Conservation (phyloP, 805 yeast genomes). For the Candida montana region DNA sequence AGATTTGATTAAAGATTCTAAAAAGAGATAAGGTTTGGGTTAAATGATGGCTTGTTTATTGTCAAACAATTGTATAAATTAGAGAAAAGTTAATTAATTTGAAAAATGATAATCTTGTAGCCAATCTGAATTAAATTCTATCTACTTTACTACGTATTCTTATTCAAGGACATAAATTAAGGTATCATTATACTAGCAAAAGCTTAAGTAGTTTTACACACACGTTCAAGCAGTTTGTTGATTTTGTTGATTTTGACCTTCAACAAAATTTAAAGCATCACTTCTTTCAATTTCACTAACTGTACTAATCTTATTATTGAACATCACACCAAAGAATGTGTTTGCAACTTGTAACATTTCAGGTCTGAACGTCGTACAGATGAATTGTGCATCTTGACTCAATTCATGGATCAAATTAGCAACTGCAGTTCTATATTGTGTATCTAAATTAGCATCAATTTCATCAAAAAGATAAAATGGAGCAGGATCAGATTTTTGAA, state of each 20-base stretch:
- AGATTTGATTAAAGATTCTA: slow-evolving; percentile 43
- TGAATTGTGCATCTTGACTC: slow-evolving; percentile 75
- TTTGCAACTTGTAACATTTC: slow-evolving; percentile 88
- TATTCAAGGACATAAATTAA: no score
- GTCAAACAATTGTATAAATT: no score
- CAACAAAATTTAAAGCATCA: slow-evolving; percentile 80
- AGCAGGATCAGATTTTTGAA: slow-evolving; percentile 94
- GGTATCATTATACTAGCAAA: no score
- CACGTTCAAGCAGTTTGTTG: slow-evolving; percentile 20
- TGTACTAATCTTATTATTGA: slow-evolving; percentile 73
- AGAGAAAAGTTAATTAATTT: no score
- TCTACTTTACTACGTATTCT: no score
- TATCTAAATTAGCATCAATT: slow-evolving; percentile 91
- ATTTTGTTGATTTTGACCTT: slow-evolving; percentile 60
- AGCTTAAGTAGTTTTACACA: no score
- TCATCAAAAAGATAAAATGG: slow-evolving; percentile 96
- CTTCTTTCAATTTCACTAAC: slow-evolving; percentile 64
- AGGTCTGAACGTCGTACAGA: slow-evolving; percentile 93
- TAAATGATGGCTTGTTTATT: no score
- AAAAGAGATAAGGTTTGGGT: slow-evolving; percentile 8
- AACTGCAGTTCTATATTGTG: slow-evolving; percentile 85
- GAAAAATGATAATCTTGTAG: no score
- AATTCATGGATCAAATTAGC: slow-evolving; percentile 67
- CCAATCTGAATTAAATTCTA: no score
- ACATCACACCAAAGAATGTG: slow-evolving; percentile 82